phyloP scores from a whole-genome alignment of 208 protist species.

The Endotrypanum monterogeii region DNA sequence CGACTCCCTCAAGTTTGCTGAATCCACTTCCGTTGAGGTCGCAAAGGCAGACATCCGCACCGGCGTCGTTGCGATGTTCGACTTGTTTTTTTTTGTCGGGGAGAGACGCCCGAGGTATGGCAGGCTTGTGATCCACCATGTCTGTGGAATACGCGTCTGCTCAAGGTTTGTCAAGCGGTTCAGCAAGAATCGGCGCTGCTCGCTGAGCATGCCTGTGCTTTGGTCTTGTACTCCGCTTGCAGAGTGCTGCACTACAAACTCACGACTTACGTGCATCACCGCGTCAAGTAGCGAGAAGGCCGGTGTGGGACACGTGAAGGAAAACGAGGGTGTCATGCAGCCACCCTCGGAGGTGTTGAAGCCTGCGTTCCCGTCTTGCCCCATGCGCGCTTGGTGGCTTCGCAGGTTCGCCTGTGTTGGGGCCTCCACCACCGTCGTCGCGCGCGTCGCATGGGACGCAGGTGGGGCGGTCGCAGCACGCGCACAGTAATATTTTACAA shows the following conservation, averaged over 20 bases:
- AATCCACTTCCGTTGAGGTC: not conserved
- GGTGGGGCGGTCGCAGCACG: conserved; percentile 6
- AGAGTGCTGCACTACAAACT: conserved; percentile 67
- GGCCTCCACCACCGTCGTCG: not conserved
- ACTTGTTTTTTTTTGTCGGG: not conserved
- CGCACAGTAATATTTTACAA: conserved; percentile 46
- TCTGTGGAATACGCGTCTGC: conserved; percentile 65
- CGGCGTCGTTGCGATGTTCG: not conserved
- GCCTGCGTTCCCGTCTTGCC: not conserved
- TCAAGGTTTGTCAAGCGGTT: conserved; percentile 56
- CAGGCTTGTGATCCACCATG: conserved; percentile 69
- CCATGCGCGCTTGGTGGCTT: not conserved
- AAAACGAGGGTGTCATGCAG: not conserved
- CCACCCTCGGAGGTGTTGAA: not conserved
- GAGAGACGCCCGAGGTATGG: conserved; percentile 21
- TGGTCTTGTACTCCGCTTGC: conserved; percentile 11
- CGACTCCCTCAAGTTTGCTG: no score
- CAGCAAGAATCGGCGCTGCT: conserved; percentile 40
- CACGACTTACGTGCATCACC: conserved; percentile 71
- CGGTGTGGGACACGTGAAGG: conserved; percentile 14
- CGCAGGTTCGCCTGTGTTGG: conserved; percentile 7
- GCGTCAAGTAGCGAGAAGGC: conserved; percentile 70
- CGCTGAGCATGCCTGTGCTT: conserved; percentile 24
- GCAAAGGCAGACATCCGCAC: not conserved
- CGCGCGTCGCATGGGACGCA: not conserved